Conservation (phyloP, 345 rosid genomes). For the Salix purpurea region DNA sequence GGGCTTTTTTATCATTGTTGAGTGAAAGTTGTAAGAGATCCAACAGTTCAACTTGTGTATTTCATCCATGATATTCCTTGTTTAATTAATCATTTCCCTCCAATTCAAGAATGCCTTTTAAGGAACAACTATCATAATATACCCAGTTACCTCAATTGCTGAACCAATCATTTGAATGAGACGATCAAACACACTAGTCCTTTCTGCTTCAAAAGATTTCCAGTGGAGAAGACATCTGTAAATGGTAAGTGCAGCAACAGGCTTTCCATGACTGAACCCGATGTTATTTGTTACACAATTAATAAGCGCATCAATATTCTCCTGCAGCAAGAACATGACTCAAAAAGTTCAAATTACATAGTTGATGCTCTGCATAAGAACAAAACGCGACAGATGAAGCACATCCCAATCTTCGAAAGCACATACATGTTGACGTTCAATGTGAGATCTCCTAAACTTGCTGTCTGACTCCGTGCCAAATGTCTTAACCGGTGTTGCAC, state of each 20-base stretch:
- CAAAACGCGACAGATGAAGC: conserved; percentile 10
- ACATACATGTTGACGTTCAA: conserved; percentile 86
- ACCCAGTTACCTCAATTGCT: conserved; percentile 74
- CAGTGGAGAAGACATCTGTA: conserved; percentile 94
- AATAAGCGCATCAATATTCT: conserved; percentile 82
- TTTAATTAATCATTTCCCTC: neutral
- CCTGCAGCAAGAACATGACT: conserved; percentile 47
- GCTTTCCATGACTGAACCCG: conserved; percentile 81
- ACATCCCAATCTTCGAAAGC: conserved; percentile 8
- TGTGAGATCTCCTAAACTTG: conserved; percentile 60
- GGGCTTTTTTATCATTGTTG: too few relatives aligned
- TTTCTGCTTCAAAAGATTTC: conserved; percentile 98
- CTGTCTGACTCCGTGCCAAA: conserved; percentile 60
- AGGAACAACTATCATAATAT: conserved; percentile 3
- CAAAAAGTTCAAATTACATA: conserved; percentile 14
- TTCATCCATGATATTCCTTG: neutral
- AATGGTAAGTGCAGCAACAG: conserved; percentile 90
- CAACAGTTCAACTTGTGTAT: too few relatives aligned
- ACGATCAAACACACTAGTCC: conserved; percentile 89
- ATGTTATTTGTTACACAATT: conserved; percentile 63
- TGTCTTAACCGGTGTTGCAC: conserved; percentile 54
- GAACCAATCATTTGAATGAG: conserved; percentile 99
- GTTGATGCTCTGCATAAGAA: conserved; percentile 12
- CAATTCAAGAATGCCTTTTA: neutral
- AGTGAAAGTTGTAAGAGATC: too few relatives aligned